Percentiles rank a stretch among this genome's conserved stretches.
Conservation (phyloP, 2,329 filamentous ascomycete genomes). For the Aspergillus sp. region DNA sequence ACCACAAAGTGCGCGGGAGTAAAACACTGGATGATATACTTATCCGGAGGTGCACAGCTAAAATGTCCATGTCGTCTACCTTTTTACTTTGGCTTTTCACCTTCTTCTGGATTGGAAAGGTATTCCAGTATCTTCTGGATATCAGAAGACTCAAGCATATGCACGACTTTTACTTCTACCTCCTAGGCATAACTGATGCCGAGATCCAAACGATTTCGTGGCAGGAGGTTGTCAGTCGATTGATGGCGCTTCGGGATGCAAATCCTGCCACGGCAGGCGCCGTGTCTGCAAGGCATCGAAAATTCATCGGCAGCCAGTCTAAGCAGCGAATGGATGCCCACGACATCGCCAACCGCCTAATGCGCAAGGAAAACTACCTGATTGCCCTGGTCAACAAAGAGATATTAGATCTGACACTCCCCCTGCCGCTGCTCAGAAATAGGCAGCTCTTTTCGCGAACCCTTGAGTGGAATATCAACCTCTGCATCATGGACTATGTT, state of each 20-base stretch:
- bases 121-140: conserved; percentile 64
- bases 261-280: conserved; percentile 72
- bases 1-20: conserved; percentile 58
- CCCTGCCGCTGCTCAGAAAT: conserved; percentile 70
- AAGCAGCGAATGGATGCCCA: conserved; percentile 93
- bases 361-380: conserved; percentile 94
- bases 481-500: conserved; percentile 85
- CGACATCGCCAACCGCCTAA: conserved; percentile 91
- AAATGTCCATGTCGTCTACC: conserved; percentile 68
- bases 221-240: conserved; percentile 77
- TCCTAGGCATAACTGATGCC: conserved; percentile 71
- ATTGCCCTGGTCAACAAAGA: conserved; percentile 98
- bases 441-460: conserved; percentile 81
- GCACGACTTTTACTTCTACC: conserved; percentile 74
- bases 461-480: conserved; percentile 83
- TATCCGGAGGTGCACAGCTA: conserved; percentile 63
- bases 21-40: conserved; percentile 53
- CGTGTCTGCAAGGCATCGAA: conserved; percentile 49
- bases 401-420: conserved; percentile 74
- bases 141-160: conserved; percentile 64
- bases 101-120: conserved; percentile 75
- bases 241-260: conserved; percentile 74
- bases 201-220: conserved; percentile 93
- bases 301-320: conserved; percentile 68
- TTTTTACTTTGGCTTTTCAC: conserved; percentile 73